Base-by-base conservation (phyloP, 2,329 filamentous ascomycete genomes). In the Diplocarpon mali region DNA sequence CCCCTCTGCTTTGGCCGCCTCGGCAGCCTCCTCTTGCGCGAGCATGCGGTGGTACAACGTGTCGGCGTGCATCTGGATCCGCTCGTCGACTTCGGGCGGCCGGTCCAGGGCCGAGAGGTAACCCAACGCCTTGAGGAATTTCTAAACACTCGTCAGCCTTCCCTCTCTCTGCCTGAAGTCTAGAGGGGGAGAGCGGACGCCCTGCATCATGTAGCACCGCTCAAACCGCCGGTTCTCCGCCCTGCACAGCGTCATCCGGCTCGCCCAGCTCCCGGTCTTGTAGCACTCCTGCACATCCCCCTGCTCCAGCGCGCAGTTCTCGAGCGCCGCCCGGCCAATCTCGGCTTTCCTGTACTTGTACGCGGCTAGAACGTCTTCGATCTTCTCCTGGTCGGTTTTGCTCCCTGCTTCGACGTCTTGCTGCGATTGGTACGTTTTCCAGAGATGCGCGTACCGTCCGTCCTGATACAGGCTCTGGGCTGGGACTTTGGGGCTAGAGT, bases 51-150 rank as follows among this genome's bases (percentile, higher is more conserved):
- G 84, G 65, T 88, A 98, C 34, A 98, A 72, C 51, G 77, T 78
- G 67, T 98, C 92, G 47, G 90, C 90, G 63, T 95, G 89, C 81
- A 96, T 86, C 65, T 96, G 92, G 50, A 98, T 87, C 55, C 83
- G 77, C 62, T 95, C 89, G 57, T 95, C 85, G 41, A 85, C 73
- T 27, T 80, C 73, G 0, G 72, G 67, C 8, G 80, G 69, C 16
- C 80, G 75, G 36, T 83, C 75, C 50, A 76, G 69, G 20, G 76
- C 77, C 7, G 78, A 76, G 29, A 93, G 74, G 62, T 95, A 96
- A 4, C 92, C 92, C 14, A 98, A 67, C 1, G 89, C 88, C 64
- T 90, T 88, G 24, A 98, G 68, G 56, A 98, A 89, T 63, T 90
- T 83, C 76, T 88, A 24, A 7, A 24, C 4, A 24, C 20, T 24